Evolutionary conservation across 2,329 filamentous ascomycete genomes (phyloP), one percentile per base, ranked within the genome.

Genomic region (Simplicillium aogashimaense): DNA sequence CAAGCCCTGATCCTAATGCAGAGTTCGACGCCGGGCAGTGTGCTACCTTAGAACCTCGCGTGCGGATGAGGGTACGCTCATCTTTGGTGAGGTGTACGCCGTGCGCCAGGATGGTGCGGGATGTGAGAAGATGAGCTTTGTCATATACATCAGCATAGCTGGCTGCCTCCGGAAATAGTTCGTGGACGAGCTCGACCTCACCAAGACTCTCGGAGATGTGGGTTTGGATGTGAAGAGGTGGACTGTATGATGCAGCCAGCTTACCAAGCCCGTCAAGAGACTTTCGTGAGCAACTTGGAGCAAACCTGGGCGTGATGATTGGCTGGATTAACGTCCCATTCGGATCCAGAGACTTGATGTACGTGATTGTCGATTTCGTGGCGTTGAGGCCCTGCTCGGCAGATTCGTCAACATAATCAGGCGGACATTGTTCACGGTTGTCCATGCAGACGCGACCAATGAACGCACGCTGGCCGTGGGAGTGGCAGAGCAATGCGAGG

Each of bases 401-500:
- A 14, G 71, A 75, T 36, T 70, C 70, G 58, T 94, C 87, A 28
- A 76, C 71, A 63, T 94, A 94, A 64, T 79, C 82, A 2, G 73
- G 69, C 0, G 86, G 86, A 18, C 76, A 78, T 5, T 81, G 61
- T 3, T 63, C 52, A 1, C 58, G 58, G 32, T 72, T 70, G 59
- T 94, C 83, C 88, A 95, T 94, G 66, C 86, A 94, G 13, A 88
- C 83, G 38, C 87, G 72, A 30, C 88, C 88, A 33, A 95, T 74
- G 50, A 94, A 83, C 7, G 87, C 88, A 41, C 87, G 71, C 60
- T 94, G 88, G 30, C 88, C 87, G 13, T 72, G 67, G 1, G 63
- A 54, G 14, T 83, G 69, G 53, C 86, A 92, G 12, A 92, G 74
- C 46, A 83, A 75, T 1, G 86, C 83, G 11, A 95, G 77, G 4